A percentile compares a stretch with the other conserved stretches of the same genome.
phyloP scores from a whole-genome alignment of 2,329 filamentous ascomycete species.

The Fusarium stilboides region DNA sequence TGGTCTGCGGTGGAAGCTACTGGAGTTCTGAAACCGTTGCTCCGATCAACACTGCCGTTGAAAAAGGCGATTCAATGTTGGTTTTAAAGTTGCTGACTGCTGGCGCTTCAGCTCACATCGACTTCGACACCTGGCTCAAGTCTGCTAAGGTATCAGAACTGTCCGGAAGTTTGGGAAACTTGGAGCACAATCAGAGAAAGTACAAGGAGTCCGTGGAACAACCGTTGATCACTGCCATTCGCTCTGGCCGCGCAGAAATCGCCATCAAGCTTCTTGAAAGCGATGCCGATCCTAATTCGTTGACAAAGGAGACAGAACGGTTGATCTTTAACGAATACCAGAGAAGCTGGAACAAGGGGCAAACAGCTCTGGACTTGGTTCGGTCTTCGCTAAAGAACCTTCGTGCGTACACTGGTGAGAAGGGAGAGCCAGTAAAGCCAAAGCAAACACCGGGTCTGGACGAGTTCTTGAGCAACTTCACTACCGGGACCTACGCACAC shows the following conservation, averaged over 20 bases:
- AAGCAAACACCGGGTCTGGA: conserved; percentile 58
- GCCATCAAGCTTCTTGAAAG: conserved; percentile 72
- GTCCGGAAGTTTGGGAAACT: conserved; percentile 51
- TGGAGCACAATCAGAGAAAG: conserved; percentile 64
- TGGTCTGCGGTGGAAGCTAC: conserved; percentile 60
- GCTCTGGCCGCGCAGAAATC: conserved; percentile 57
- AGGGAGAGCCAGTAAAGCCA: conserved; percentile 35
- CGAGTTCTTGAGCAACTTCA: conserved; percentile 67
- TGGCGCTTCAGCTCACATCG: conserved; percentile 72
- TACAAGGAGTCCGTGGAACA: conserved; percentile 70
- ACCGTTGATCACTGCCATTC: conserved; percentile 76
- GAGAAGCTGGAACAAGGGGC: conserved; percentile 56
- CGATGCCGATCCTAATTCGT: conserved; percentile 76
- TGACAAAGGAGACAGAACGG: conserved; percentile 61
- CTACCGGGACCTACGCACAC: conserved; percentile 72
- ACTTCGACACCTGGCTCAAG: conserved; percentile 76
- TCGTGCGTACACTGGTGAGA: conserved; percentile 57
- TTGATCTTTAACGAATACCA: conserved; percentile 54
- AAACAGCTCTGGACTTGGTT: conserved; percentile 74
- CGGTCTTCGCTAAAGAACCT: conserved; percentile 66
- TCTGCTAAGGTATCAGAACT: conserved; percentile 63
- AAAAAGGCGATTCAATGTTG: conserved; percentile 65
- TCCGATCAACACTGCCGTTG: conserved; percentile 73
- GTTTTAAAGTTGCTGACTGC: conserved; percentile 73
- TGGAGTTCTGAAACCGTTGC: conserved; percentile 59